phyloP scores from a whole-genome alignment of 345 rosid species.

The Eucalyptus polybractea region DNA sequence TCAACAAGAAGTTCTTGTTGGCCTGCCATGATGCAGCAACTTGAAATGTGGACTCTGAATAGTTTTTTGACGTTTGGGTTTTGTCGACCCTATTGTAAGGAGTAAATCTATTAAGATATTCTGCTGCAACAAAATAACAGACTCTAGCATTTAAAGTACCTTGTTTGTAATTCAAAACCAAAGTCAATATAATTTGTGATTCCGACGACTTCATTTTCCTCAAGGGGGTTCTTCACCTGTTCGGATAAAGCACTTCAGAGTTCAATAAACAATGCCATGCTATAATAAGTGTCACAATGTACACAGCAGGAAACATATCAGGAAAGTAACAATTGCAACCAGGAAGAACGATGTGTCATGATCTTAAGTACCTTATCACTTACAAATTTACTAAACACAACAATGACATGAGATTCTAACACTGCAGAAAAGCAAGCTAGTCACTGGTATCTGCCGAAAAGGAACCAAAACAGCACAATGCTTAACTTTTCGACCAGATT shows the following conservation, averaged over 20 bases:
- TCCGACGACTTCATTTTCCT: constrained; percentile 68
- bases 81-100: constrained; percentile 44
- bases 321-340: background rate
- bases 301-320: background rate
- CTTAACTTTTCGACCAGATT: background rate
- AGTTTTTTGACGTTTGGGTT: constrained; percentile 9
- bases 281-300: background rate
- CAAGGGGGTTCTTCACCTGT: constrained; percentile 88
- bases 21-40: constrained; percentile 97
- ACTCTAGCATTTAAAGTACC: constrained; percentile 25
- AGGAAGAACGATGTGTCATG: background rate
- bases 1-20: constrained; percentile 80
- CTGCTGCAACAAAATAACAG: background rate
- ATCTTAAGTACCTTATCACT: background rate
- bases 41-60: constrained; percentile 62
- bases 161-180: constrained; percentile 77
- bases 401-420: background rate
- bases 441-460: background rate
- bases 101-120: background rate
- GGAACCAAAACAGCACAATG: background rate
- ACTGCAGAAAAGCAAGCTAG: background rate
- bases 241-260: background rate
- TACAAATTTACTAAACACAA: background rate
- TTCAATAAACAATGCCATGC: background rate
- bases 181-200: constrained; percentile 92